Evolutionary conservation across 2,329 filamentous ascomycete species (phyloP), one percentile per base, ranked within the genome.

Genomic region (Bipolaris oryzae): DNA sequence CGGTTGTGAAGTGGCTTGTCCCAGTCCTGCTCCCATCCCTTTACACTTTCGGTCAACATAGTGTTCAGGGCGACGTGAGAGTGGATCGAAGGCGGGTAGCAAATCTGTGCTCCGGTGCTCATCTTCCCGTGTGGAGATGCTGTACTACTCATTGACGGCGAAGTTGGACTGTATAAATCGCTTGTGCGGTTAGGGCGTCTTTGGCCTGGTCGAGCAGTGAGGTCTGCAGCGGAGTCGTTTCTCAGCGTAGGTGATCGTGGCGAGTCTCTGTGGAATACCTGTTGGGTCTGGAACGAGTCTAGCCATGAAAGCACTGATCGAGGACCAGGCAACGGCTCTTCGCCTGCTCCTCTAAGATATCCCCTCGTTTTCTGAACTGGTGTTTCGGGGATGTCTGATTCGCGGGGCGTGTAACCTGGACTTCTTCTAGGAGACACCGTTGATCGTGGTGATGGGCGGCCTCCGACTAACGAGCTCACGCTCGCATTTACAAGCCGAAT

Each of bases 1-100:
- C 54, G 50, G 7, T 57, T 33, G 7, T 53, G 54, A 18, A 57
- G 42, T 18, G 57, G 50, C 33, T 48, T 53, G 2, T 57, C 46
- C 57, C 54, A 57, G 7, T 60, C 50, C 16, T 50, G 23, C 2
- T 60, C 54, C 57, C 57, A 60, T 33, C 47, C 57, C 5, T 11
- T 21, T 10, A 48, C 25, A 15, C 43, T 34, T 13, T 47, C 46
- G 9, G 33, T 48, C 13, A 28, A 31, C 4, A 33, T 38, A 10
- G 45, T 16, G 21, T 47, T 3, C 2, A 50, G 18, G 16, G 48
- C 39, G 16, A 20, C 20, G 10, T 43, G 20, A 16, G 49, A 41
- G 34, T 44, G 38, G 13, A 23, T 31, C 1, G 31, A 23, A n/a
- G 44, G 20, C 13, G 38, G 52, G 9, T 52, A 35, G 33, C 37